Evolutionary conservation across 202 grass and related monocot genomes (phyloP), one percentile per base, ranked within the genome.

Genomic region (Bolboschoenoplectus hybrid): DNA sequence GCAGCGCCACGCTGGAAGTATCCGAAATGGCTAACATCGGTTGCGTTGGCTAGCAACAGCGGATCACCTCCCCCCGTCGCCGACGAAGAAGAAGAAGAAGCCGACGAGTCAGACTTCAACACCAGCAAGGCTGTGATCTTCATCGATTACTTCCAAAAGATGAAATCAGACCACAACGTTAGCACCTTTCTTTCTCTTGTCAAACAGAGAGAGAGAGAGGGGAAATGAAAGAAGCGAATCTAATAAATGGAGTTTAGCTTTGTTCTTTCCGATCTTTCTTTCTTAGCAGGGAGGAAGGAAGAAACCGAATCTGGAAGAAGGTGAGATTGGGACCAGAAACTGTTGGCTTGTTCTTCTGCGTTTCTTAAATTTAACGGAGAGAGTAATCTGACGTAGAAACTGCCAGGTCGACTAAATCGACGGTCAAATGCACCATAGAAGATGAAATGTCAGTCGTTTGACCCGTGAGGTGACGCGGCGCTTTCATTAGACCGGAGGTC

Each of bases 111-210:
- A 77, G 92, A 82, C 88, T 88, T 95, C 67, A 98, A 77, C 81
- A 98, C 93, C n/a, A 98, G 88, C 68, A 98, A 85, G 35, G 96
- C 91, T n/a, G 93, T 98, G 50, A 95, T 98, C 91, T 98, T 98
- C 96, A 98, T 98, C 88, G 67, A 55, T 19, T 14, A 64, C 5
- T 47, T 0, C 17, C 55, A 10, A 12, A 19, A 35, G 20, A 49
- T 0, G n/a, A 74, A 74, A 47, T 50, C 7, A 5, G 38, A 56
- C 10, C 44, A 46, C 6, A 63, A 82, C 82, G 88, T 75, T 34
- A 51, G 45, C 49, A 80, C 32, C 67, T 17, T 13, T 19, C 70
- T 72, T 39, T 79, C 70, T 74, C 56, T 2, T 3, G 62, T 82
- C 55, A 39, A 26, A 50, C 3, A 47, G 34, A 19, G 57, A 41